A percentile compares a stretch with the other conserved stretches of the same genome.
Conservation (phyloP, 257 asterid species). For the Haberlea rhodopensis region DNA sequence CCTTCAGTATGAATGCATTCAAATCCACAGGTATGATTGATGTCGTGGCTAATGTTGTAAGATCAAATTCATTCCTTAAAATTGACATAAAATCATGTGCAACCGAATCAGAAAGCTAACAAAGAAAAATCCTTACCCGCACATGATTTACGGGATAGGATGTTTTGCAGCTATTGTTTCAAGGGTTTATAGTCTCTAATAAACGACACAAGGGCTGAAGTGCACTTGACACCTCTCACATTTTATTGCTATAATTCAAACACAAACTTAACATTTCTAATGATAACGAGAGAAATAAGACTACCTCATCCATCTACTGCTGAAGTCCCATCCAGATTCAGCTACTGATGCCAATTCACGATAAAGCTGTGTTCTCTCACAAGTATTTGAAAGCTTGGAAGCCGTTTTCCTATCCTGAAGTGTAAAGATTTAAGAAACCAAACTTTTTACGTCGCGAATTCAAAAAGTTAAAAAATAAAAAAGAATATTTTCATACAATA, state of each 20-base stretch:
- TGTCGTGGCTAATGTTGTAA: constrained; percentile 68
- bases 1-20: constrained; percentile 82
- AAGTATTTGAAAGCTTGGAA: constrained; percentile 47
- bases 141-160: no score
- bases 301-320: constrained; percentile 95
- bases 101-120: no score
- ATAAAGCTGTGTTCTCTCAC: constrained; percentile 51
- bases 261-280: neutral
- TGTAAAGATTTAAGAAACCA: neutral
- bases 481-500: constrained; percentile 37
- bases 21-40: constrained; percentile 80
- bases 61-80: constrained; percentile 64
- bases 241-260: neutral
- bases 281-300: constrained; percentile 3
- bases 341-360: constrained; percentile 85
- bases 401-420: constrained; percentile 75
- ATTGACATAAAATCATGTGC: no score
- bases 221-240: no score
- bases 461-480: neutral
- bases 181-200: no score
- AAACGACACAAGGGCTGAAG: no score
- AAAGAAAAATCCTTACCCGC: no score
- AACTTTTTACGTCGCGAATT: neutral
- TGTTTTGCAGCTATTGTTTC: no score
- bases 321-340: constrained; percentile 98